These are phyloP conservation scores for Blumeriella jaapii DNA, from an alignment of 2,329 filamentous ascomycete species.

Conservation along the genomic window DNA sequence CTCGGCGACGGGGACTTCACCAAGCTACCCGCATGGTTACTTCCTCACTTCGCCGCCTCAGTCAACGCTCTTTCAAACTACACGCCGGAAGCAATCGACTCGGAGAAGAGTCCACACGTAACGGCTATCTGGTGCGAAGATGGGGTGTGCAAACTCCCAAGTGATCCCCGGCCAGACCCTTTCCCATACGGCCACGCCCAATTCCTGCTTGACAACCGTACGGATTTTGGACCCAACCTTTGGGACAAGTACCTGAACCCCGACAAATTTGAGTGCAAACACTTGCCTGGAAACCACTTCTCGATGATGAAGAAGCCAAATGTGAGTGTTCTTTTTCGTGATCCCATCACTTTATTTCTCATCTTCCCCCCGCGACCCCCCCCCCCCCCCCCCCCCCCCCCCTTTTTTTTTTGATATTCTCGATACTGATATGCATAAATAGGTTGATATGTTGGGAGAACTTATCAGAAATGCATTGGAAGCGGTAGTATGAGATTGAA, in stretches of 20 bases:
- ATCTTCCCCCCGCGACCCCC: neutral
- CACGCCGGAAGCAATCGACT: conserved; percentile 50
- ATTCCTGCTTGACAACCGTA: conserved; percentile 63
- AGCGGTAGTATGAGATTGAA: conserved; percentile 2
- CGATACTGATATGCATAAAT: conserved; percentile 1
- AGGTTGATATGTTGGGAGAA: conserved; percentile 4
- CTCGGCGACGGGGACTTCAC: conserved; percentile 48
- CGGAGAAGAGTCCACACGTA: conserved; percentile 46
- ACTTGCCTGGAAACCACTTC: conserved; percentile 66
- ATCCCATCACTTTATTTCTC: neutral
- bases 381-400: neutral
- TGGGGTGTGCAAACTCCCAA: conserved; percentile 56
- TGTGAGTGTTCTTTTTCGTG: conserved; percentile 27
- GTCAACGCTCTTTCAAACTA: conserved; percentile 60
- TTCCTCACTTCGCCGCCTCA: conserved; percentile 60
- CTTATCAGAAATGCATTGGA: conserved; percentile 4
- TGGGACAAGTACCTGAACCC: conserved; percentile 55
- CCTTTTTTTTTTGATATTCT: neutral
- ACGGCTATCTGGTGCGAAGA: conserved; percentile 62
- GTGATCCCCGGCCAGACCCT: conserved; percentile 52
- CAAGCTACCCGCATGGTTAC: conserved; percentile 62
- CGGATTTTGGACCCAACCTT: conserved; percentile 57
- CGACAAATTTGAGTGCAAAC: conserved; percentile 49
- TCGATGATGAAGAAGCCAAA: conserved; percentile 59
- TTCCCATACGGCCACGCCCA: conserved; percentile 48